Evolutionary conservation across 495 filamentous ascomycete genomes (phyloP).

Genomic region (Terfezia boudieri): DNA sequence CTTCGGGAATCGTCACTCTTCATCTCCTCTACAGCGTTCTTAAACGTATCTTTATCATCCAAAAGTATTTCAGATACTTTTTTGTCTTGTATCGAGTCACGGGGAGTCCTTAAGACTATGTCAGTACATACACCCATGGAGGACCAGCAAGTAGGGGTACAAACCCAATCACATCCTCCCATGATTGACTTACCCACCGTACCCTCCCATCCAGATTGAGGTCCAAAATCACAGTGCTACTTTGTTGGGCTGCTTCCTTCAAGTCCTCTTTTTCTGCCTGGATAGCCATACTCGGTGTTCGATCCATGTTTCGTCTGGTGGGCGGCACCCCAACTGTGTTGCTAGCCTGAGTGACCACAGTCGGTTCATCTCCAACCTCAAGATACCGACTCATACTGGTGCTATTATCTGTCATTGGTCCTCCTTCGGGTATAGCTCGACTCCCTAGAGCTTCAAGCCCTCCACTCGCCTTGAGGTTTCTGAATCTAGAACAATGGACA

Average conservation of each 20-base stretch:
- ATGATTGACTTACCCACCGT: conserved; percentile 92
- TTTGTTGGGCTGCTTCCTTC: conserved; percentile 87
- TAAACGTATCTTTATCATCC: conserved; percentile 49
- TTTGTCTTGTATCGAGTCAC: conserved; percentile 49
- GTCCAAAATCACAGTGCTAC: conserved; percentile 83
- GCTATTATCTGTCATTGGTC: not conserved
- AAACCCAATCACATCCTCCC: conserved; percentile 70
- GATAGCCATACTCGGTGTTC: not conserved
- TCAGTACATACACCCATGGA: conserved; percentile 35
- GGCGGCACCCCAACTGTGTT: not conserved
- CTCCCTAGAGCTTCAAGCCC: no score
- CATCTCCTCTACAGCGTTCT: conserved; percentile 66
- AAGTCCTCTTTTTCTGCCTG: conserved; percentile 66
- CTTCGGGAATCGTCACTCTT: conserved; percentile 81
- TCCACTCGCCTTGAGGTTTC: no score
- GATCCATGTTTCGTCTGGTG: not conserved
- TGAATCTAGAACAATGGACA: no score
- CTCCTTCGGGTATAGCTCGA: no score
- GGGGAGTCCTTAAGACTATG: conserved; percentile 25
- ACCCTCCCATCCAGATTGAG: conserved; percentile 70
- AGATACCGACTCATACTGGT: not conserved
- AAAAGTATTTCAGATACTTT: conserved; percentile 62
- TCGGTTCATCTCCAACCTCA: not conserved
- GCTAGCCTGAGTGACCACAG: not conserved
- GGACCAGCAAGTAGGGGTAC: conserved; percentile 26